A percentile compares a stretch with the other conserved stretches of the same genome.
Conservation (phyloP, 177 flowering plant species). For the Telopea speciosissima region DNA sequence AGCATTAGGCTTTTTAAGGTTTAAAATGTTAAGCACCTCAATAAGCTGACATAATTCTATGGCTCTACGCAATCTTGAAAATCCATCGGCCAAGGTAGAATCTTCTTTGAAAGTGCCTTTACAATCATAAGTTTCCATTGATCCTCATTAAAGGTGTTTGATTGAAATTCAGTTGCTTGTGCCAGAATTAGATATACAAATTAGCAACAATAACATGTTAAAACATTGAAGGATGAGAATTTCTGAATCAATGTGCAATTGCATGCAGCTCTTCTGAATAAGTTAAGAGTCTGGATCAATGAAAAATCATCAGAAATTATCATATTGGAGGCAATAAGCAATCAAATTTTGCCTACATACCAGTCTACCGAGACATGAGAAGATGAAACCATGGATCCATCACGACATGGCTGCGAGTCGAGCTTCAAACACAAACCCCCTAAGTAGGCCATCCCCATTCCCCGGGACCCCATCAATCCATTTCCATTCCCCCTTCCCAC, state of each 20-base stretch:
- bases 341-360: neutral
- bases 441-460: slow-evolving; percentile 56
- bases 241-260: neutral
- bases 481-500: slow-evolving; percentile 48
- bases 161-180: neutral
- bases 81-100: too few species aligned
- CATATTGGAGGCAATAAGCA: neutral
- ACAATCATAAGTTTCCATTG: neutral
- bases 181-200: neutral
- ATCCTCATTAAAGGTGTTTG: neutral
- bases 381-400: slow-evolving; percentile 11
- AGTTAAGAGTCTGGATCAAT: neutral
- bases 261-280: neutral
- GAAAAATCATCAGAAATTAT: neutral
- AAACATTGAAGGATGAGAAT: neutral
- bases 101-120: too few species aligned
- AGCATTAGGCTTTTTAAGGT: too few species aligned
- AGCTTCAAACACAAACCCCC: slow-evolving; percentile 79
- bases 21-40: too few species aligned
- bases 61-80: too few species aligned
- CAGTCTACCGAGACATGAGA: neutral
- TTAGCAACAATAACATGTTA: neutral
- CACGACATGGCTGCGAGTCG: slow-evolving; percentile 52
- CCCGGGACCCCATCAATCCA: slow-evolving; percentile 76
- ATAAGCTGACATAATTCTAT: too few species aligned